Evolutionary conservation across 2,329 filamentous ascomycete species (phyloP).

Genomic region (Stagonosporopsis tanaceti): DNA sequence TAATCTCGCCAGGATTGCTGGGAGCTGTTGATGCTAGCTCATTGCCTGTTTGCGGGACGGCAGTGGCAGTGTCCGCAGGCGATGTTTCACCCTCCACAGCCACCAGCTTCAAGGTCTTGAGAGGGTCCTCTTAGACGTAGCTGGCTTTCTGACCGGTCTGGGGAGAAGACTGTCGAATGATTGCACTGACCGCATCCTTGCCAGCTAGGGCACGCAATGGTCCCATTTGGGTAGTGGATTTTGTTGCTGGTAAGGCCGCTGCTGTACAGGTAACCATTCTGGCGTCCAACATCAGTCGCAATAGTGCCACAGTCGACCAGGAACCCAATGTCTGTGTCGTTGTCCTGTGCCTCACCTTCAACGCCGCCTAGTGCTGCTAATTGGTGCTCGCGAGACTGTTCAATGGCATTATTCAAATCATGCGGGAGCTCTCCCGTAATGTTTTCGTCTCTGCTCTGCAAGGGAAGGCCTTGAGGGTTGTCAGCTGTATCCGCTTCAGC

Average conservation of each 20-base stretch:
- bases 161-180: not conserved
- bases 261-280: not conserved
- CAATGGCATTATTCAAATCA: not conserved
- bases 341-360: not conserved
- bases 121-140: not conserved
- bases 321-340: not conserved
- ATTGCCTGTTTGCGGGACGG: not conserved
- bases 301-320: not conserved
- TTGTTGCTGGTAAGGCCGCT: not conserved
- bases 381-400: not conserved
- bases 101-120: not conserved
- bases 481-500: not conserved
- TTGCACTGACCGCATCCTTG: not conserved
- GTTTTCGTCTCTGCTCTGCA: not conserved
- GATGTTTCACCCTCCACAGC: not conserved
- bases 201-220: not conserved
- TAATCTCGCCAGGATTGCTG: not conserved
- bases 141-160: not conserved
- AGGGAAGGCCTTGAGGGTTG: not conserved
- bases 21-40: not conserved
- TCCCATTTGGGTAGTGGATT: not conserved
- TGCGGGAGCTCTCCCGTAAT: not conserved
- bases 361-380: not conserved
- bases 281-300: not conserved
- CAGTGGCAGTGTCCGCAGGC: too few species aligned